Percentiles rank a stretch among this genome's conserved stretches.
Conservation (phyloP, 2,329 filamentous ascomycete species). For the Aspergillus floridensis region DNA sequence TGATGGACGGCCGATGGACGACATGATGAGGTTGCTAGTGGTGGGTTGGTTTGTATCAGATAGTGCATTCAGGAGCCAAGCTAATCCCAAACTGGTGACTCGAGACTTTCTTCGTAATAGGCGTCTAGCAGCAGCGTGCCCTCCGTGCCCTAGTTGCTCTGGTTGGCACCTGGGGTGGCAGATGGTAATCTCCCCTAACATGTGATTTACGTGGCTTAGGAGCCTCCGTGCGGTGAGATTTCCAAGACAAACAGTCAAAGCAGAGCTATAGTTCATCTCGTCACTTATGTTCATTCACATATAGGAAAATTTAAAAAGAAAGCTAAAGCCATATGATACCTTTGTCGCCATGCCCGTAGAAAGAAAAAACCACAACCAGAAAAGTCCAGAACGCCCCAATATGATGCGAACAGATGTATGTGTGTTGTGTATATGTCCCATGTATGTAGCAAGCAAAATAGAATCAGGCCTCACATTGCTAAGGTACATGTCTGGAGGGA, state of each 20-base stretch:
- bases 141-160: no score
- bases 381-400: not conserved
- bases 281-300: no score
- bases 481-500: not conserved
- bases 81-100: conserved; percentile 14
- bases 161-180: no score
- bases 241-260: no score
- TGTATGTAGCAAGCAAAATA: not conserved
- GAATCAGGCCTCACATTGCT: not conserved
- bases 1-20: conserved; percentile 1
- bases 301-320: not conserved
- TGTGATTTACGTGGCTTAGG: no score
- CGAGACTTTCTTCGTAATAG: not conserved
- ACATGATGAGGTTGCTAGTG: conserved; percentile 11
- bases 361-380: not conserved
- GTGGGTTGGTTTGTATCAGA: conserved; percentile 14
- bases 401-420: not conserved
- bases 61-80: conserved; percentile 11
- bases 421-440: not conserved
- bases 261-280: no score
- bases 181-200: no score
- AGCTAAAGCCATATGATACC: not conserved
- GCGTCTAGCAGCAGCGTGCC: not conserved
- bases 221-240: no score
- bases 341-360: not conserved